These are phyloP conservation scores for Wickerhamiella occidentalis DNA, from an alignment of 805 yeast genomes.

Conservation along the genomic window DNA sequence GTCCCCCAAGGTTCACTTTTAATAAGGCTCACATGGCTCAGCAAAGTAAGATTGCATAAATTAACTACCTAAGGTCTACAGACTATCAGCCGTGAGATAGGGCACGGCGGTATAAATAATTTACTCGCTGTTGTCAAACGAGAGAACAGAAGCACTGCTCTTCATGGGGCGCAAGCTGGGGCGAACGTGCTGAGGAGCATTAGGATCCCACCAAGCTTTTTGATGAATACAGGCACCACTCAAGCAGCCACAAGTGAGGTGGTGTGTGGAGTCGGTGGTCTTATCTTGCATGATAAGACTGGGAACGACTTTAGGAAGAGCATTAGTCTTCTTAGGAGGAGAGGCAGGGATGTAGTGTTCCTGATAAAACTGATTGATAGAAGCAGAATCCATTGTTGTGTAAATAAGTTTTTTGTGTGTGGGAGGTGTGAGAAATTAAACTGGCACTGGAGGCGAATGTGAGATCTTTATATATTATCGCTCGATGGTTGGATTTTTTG, in stretches of 20 bases:
- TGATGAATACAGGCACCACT: constrained; percentile 32
- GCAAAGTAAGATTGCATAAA: no score
- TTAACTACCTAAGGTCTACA: not conserved
- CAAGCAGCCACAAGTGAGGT: constrained; percentile 33
- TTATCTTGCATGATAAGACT: constrained; percentile 46
- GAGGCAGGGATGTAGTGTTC: constrained; percentile 39
- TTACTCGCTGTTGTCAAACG: constrained; percentile 13
- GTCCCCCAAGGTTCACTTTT: no score
- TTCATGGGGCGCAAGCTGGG: constrained; percentile 20
- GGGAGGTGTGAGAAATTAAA: no score
- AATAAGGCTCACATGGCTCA: no score
- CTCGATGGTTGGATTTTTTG: constrained; percentile 5
- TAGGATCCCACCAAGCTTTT: constrained; percentile 30
- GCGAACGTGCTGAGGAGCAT: constrained; percentile 18
- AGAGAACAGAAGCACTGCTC: constrained; percentile 17
- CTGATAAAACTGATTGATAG: constrained; percentile 31
- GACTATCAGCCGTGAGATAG: not conserved
- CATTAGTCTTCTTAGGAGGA: constrained; percentile 17
- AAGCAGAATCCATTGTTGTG: constrained; percentile 33
- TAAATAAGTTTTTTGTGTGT: not conserved
- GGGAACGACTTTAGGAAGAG: constrained; percentile 43
- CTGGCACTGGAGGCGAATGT: not conserved
- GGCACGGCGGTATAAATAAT: constrained; percentile 3
- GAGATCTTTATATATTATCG: not conserved
- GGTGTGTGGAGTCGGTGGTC: constrained; percentile 39